Evolutionary conservation across 108 stramenopile species (phyloP), one percentile per base, ranked within the genome.

Genomic region (Pseudonitzschia multiseries): DNA sequence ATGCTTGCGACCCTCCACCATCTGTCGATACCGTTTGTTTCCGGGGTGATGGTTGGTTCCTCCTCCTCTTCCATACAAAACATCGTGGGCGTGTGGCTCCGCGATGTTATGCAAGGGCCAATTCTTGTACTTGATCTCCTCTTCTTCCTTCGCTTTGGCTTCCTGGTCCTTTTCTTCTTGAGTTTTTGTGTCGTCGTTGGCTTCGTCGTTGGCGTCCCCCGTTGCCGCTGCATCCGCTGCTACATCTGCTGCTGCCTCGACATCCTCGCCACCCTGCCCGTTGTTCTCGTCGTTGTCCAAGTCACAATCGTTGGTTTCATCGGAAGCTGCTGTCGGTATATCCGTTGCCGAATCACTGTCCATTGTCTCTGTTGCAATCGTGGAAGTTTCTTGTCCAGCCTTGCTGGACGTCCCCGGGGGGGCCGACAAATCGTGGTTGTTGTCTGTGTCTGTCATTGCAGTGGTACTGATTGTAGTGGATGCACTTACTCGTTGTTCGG

Each of bases 41-140:
- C 93, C 93, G 8, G 81, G 78, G 56, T 95, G 91, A 70, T 95
- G 91, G 70, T 95, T 95, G 53, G 93, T 95, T 9, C 95, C 91
- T 68, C 86, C 86, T 13, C 93, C 93, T 26, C 93, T 74, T 17
- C 93, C 93, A 61, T 83, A 95, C 71, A 95, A 71, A 62, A 92
- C 91, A 74, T 95, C 93, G 64, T 92, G 82, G 8, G 84, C 81
- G 57, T 88, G 87, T 2, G 90, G 91, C 53, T 92, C 90, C 59
- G 78, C 68, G 56, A 94, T 89, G 24, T 80, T 70, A 0, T 42
- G 70, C 24, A 91, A 21, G 18, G 93, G 90, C 76, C 82, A 88
- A 42, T 86, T 78, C 40, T 75, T 66, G 33, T 74, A 74, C 41
- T 70, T 64, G 29, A 80, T 72, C 43, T 59, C 64, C 26, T 22